Conservation (phyloP, 352 stramenopile genomes). For the Aphanomyces stellatus region DNA sequence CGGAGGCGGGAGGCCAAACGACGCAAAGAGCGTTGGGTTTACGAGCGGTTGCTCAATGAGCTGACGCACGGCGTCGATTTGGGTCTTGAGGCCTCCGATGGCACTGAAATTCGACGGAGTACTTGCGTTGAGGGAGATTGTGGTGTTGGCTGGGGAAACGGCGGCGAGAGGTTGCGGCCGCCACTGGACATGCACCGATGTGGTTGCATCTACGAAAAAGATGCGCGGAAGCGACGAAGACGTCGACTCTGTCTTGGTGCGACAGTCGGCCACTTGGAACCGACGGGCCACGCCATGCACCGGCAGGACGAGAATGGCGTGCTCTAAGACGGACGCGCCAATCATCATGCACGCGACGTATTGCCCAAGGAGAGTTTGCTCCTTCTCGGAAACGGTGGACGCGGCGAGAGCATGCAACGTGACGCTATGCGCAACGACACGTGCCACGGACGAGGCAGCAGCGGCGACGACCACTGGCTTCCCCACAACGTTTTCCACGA, state of each 20-base stretch:
- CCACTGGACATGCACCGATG: not conserved
- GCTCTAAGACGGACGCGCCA: constrained; percentile 42
- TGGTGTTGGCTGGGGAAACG: not conserved
- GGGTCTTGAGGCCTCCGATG: constrained; percentile 85
- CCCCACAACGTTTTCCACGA: not conserved
- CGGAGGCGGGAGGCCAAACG: constrained; percentile 91
- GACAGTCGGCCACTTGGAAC: constrained; percentile 31
- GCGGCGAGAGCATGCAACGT: constrained; percentile 33
- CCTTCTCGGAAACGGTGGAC: constrained; percentile 39
- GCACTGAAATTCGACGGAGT: constrained; percentile 61
- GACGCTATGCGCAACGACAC: constrained; percentile 24
- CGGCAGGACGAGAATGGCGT: constrained; percentile 45
- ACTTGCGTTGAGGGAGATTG: constrained; percentile 40
- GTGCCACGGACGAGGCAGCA: not conserved
- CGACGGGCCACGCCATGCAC: constrained; percentile 49
- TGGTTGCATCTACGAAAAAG: constrained; percentile 22
- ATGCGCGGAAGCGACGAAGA: constrained; percentile 13
- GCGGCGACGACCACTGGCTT: not conserved
- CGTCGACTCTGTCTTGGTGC: not conserved
- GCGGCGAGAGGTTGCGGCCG: not conserved
- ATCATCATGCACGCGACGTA: constrained; percentile 63
- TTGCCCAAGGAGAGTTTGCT: constrained; percentile 36
- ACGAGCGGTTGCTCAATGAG: constrained; percentile 93
- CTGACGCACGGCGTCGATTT: constrained; percentile 92
- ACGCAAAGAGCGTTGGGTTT: constrained; percentile 90